Evolutionary conservation across 306 rosid genomes (phyloP), one percentile per base, ranked within the genome.

Genomic region (Rosa rugosa): DNA sequence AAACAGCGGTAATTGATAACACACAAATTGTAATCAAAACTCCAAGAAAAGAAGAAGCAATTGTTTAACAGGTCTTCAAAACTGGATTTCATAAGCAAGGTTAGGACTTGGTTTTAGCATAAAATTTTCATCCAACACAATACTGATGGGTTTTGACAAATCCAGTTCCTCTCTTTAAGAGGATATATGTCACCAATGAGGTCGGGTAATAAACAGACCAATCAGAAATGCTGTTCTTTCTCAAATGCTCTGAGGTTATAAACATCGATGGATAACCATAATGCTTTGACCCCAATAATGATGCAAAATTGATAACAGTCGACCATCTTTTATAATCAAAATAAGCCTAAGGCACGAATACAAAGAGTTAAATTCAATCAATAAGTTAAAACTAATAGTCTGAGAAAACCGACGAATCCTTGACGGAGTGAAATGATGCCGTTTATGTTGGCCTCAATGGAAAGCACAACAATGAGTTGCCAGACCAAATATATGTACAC

Each of bases 401-500:
- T 56, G 40, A 60, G 87, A 65, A 75, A 64, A 73, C 51, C 23
- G 51, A 57, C 17, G 69, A 76, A 72, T 56, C 46, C 56, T 69
- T 71, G 75, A 69, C 54, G 72, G 77, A 75, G 80, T 65, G 80
- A 81, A 63, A 79, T 56, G 41, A 83, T 40, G 72, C 22, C 68
- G 75, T 80, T 82, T 76, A 77, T 76, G 74, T 84, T 78, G 74
- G 69, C 75, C 82, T 82, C 80, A 57, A 76, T 66, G 57, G 71
- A 73, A 42, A 56, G 82, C 81, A 73, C 80, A 73, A 75, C 82
- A 60, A 16, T 62, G 41, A 60, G 72, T 84, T 53, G 53, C 82
- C 65, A 81, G 83, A 80, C 80, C 88, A 80, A 83, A 87, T 72
- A 86, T 86, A 91, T 89, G 83, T 88, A 89, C 88, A 89, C 71